Evolutionary conservation across 2,329 filamentous ascomycete species (phyloP), one percentile per base, ranked within the genome.

Genomic region (Diplodia seriata): DNA sequence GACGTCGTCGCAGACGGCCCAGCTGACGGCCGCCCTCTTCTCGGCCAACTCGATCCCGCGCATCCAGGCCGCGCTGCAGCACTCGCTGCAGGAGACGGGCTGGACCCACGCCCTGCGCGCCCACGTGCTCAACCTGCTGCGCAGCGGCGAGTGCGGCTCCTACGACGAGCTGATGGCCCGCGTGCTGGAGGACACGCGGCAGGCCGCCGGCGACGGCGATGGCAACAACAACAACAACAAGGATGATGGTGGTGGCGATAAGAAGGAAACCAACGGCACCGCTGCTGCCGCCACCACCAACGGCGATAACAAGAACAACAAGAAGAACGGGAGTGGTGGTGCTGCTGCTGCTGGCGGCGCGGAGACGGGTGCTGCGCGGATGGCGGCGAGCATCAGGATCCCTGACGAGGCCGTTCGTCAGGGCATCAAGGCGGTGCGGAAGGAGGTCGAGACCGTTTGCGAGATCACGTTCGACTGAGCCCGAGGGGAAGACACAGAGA

Each of bases 71-170:
- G 81, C 82, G 1, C 81, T 89, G 31, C 80, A 84, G 68, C 82
- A 86, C 72, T 82, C 83, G 26, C 81, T 89, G 12, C 83, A 86
- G 72, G 81, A 85, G 65, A 77, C 80, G n/a, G 86, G 86, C 71
- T 90, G 87, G 86, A 84, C 85, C 51, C 82, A 86, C 72, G 81
- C 81, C 33, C 80, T 90, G 69, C 83, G 83, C 68, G 79, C 78
- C 56, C 83, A 89, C 69, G 81, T 86, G 20, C 82, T 83, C 56
- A 80, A 85, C 67, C 81, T 89, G 50, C 83, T 89, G 66, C 84
- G 86, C 71, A 84, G 82, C 31, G 86, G 86, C 56, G 83, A 86
- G 66, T 86, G 84, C 73, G 83, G 82, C 67, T 86, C 82, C 38
- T 86, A 85, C 71, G 83, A 85, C 65, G 85, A 89, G 66, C 80